Conservation (phyloP, 495 filamentous ascomycete genomes). For the Penicillium maclennaniae region DNA sequence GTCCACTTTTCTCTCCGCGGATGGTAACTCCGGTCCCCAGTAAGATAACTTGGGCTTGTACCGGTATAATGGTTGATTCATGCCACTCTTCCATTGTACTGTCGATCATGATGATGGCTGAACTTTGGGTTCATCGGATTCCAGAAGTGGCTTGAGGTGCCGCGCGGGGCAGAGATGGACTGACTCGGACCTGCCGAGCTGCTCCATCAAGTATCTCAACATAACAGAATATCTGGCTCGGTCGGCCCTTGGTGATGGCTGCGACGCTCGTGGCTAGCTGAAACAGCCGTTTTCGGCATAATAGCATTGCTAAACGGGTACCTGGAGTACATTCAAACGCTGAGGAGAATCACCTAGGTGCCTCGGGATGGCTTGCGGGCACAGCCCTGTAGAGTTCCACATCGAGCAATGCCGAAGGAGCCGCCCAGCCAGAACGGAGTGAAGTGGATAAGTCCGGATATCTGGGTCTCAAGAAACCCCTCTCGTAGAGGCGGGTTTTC, state of each 20-base stretch:
- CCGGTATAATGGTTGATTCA: not conserved
- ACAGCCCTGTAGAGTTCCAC: not conserved
- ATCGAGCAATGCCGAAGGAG: not conserved
- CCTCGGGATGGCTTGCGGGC: not conserved
- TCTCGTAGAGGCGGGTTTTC: not conserved
- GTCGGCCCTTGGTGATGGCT: not conserved
- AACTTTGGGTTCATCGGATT: not conserved
- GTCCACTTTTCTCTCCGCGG: not conserved
- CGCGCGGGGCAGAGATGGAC: conserved; percentile 1
- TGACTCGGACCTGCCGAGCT: not conserved
- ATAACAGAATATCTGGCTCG: not conserved
- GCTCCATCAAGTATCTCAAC: not conserved
- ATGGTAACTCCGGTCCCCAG: not conserved
- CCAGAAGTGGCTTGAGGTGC: not conserved
- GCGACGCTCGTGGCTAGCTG: not conserved
- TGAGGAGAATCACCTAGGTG: not conserved
- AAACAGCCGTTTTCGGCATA: not conserved
- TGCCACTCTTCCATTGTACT: not conserved
- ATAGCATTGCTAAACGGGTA: no score
- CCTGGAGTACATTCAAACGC: not conserved
- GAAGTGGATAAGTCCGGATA: not conserved
- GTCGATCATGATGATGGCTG: not conserved
- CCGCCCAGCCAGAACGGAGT: not conserved
- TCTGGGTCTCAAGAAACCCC: not conserved
- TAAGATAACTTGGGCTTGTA: not conserved